Base-by-base conservation (phyloP, 139 green algal species). In the Haematococcus lacustris region DNA sequence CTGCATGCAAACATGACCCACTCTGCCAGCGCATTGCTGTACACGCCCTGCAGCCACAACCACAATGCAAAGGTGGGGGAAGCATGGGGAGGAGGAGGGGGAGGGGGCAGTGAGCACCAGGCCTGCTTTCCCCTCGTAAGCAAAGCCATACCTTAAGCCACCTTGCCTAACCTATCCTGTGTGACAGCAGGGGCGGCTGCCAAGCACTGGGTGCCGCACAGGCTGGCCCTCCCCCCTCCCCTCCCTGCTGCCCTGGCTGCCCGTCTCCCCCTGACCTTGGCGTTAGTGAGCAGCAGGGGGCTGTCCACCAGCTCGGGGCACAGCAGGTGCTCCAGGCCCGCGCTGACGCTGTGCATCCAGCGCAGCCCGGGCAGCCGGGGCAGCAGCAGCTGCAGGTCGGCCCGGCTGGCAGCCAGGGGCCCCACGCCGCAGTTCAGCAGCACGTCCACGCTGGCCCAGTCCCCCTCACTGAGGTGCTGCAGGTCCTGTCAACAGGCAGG, bases 11-110 rank as follows among this genome's bases (percentile, higher is more conserved):
- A 83, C 17, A 96, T 70, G 13, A 74, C 78, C 70, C 87, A 96
- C 85, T 96, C 91, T 25, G 89, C 89, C 26, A 96, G 76, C 7
- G 78, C 88, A 73, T 92, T 81, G 59, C 73, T 88, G 85, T 90
- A 96, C 28, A 85, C 84, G 9, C 91, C 89, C 73, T 83, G 75
- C 34, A 60, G 40, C 9, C 28, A 4, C 23, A 28, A 23, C 59
- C 53, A 63, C 53, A 7, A 35, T 26, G 32, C 53, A 63, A 25
- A 35, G 53, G 17, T 35, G 25, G 21, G 17, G 4, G 17, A 4
- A 63, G 23, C 17, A 32, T 32, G 17, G 33, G 32, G 25, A 68
- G 4, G 13, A 68, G 62, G 26, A 68, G 41, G 35, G 25, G 32
- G 4, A 28, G 26, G 30, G 41, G 33, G 62, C 17, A 21, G 26